Evolutionary conservation across 2,329 filamentous ascomycete genomes (phyloP), one percentile per base, ranked within the genome.

Genomic region (Aspergillus phoenicis): DNA sequence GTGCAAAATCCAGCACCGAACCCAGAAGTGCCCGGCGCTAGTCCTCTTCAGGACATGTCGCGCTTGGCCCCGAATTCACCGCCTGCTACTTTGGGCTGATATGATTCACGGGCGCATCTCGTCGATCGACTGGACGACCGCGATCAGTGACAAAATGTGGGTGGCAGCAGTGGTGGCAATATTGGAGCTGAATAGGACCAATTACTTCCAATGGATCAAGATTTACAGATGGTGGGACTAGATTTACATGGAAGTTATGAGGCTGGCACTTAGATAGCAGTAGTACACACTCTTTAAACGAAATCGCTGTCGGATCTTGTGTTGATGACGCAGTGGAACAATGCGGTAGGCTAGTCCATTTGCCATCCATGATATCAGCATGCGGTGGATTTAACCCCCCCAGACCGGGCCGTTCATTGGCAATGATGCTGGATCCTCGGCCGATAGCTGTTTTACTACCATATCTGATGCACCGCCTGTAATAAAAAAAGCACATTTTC

Each of bases 61-160:
- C 47, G 24, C 24, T 28, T 49, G 24, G 26, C 7, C 47, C 15
- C 20, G 20, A 5, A 4, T 30, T 53, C 56, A 68, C 66, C 65
- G 65, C 65, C 61, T 67, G 38, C 64, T 47, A 4, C 15, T 30
- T 30, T 3, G 8, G 28, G 47, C 8, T 10, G 8, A n/a, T 11
- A 8, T 6, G 41, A 45, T 45, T 45, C 41, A 24, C 41, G 41
- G 41, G 41, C 41, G 41, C 41, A 24, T 45, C 41, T 22, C 7
- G n/a, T 17, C n/a, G 39, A 43, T 17, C 39, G 7, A 36, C 33
- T 36, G 33, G 11, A 36, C 33, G 10, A 36, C 33, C 33, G 33
- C 33, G 10, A 36, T 36, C 39, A 22, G 41, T 22, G n/a, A 22
- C 2, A 45, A 5, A 45, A 15, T 22, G 41, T 24, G 41, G 10